Percentiles rank a stretch among this genome's conserved stretches.
Conservation (phyloP, 495 filamentous ascomycete genomes). For the Platismatia glauca region DNA sequence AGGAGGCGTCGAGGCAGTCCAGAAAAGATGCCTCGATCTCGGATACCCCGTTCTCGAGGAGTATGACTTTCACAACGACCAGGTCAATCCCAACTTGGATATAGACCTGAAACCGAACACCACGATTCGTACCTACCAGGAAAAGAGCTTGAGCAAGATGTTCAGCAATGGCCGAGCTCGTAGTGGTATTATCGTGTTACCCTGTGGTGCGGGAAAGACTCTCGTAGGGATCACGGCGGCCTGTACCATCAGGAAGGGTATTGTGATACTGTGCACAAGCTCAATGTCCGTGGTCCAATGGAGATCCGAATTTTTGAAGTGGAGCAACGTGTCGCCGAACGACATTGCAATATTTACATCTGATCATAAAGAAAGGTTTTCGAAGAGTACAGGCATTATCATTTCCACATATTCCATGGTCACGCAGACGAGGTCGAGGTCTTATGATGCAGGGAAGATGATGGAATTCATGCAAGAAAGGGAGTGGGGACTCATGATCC, state of each 20-base stretch:
- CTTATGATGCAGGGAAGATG: conserved; percentile 92
- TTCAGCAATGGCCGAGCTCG: conserved; percentile 96
- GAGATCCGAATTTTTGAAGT: conserved; percentile 91
- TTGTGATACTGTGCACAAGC: conserved; percentile 90
- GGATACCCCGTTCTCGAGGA: conserved; percentile 86
- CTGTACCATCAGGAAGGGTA: conserved; percentile 93
- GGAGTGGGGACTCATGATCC: conserved; percentile 96
- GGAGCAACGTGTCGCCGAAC: conserved; percentile 92
- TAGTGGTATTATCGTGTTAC: conserved; percentile 94
- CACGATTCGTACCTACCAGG: conserved; percentile 81
- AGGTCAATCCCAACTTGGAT: conserved; percentile 77
- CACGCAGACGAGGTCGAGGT: conserved; percentile 72
- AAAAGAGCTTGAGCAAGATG: conserved; percentile 97
- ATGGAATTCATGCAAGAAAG: conserved; percentile 89
- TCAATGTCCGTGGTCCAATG: conserved; percentile 98
- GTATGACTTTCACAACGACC: conserved; percentile 95
- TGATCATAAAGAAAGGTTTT: conserved; percentile 84
- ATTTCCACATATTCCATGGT: conserved; percentile 99
- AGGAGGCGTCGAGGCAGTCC: conserved; percentile 69
- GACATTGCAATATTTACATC: conserved; percentile 94
- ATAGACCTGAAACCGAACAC: conserved; percentile 83
- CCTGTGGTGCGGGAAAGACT: conserved; percentile 95
- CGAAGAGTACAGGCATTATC: conserved; percentile 84
- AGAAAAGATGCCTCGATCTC: conserved; percentile 81
- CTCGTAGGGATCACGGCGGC: conserved; percentile 94